phyloP scores from a whole-genome alignment of 345 rosid species.

The Hibiscus syriacus region DNA sequence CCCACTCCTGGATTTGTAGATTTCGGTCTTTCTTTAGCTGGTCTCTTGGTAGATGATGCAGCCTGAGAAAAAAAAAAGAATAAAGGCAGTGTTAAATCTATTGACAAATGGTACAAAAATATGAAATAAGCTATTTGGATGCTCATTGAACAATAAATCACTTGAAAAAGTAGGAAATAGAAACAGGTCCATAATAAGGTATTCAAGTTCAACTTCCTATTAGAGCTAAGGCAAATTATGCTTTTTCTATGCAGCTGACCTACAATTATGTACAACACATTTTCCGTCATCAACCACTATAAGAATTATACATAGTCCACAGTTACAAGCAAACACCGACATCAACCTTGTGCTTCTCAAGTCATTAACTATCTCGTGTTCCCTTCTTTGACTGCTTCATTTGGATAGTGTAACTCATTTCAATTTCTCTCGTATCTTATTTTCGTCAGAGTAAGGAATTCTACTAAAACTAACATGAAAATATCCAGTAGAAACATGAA shows the following conservation, averaged over 20 bases:
- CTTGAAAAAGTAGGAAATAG: no score
- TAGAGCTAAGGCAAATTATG: neutral
- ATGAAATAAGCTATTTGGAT: neutral
- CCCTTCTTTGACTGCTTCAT: neutral
- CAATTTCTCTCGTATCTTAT: neutral
- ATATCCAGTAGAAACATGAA: neutral
- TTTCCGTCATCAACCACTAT: neutral
- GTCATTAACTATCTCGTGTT: neutral
- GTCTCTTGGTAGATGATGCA: conserved; percentile 17
- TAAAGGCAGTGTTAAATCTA: neutral
- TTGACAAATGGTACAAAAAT: neutral
- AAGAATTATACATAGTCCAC: neutral
- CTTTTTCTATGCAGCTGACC: neutral
- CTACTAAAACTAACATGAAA: neutral
- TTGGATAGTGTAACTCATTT: neutral
- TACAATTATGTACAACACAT: neutral
- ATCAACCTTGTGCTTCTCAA: neutral
- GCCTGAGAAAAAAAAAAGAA: conserved; percentile 20
- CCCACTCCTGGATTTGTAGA: conserved; percentile 23
- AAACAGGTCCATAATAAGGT: neutral
- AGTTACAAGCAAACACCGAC: neutral
- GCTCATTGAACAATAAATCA: no score
- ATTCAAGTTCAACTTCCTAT: neutral
- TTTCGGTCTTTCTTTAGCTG: conserved; percentile 14
- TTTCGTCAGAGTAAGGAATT: neutral